Percentiles rank a stretch among this genome's conserved stretches.
Conservation (phyloP, 306 rosid genomes). For the Heteromeles arbutifolia region DNA sequence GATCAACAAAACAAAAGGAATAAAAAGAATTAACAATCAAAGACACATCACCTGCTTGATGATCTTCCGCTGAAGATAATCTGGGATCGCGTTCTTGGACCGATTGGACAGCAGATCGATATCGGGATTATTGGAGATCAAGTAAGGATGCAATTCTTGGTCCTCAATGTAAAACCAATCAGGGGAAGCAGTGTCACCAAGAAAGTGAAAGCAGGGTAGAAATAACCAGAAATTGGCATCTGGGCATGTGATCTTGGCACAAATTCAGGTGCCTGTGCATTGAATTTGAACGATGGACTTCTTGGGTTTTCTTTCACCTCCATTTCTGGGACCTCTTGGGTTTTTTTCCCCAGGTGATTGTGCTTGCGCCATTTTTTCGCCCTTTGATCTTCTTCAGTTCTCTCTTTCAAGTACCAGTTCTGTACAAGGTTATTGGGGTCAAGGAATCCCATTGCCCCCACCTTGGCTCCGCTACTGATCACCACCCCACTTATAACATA, state of each 20-base stretch:
- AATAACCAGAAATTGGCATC: slow-evolving; percentile 63
- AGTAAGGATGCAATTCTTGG: slow-evolving; percentile 46
- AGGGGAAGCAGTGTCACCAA: slow-evolving; percentile 51
- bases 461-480: too few species aligned
- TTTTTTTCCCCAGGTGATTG: slow-evolving; percentile 35
- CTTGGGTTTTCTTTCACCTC: slow-evolving; percentile 24
- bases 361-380: slow-evolving; percentile 43
- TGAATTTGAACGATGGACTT: slow-evolving; percentile 53
- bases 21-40: not conserved
- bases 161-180: slow-evolving; percentile 78
- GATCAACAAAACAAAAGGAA: not conserved
- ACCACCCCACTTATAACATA: too few species aligned
- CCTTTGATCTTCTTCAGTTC: not conserved
- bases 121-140: slow-evolving; percentile 32
- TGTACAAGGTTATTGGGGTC: too few species aligned
- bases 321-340: slow-evolving; percentile 21
- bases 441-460: too few species aligned
- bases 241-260: slow-evolving; percentile 76
- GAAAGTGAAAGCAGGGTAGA: slow-evolving; percentile 60
- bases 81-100: slow-evolving; percentile 45
- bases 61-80: slow-evolving; percentile 72
- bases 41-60: slow-evolving; percentile 57
- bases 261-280: slow-evolving; percentile 92
- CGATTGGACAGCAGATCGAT: slow-evolving; percentile 27
- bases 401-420: not conserved